Evolutionary conservation across 495 filamentous ascomycete species (phyloP), one percentile per base, ranked within the genome.

Genomic region (Amniculicola lignicola): DNA sequence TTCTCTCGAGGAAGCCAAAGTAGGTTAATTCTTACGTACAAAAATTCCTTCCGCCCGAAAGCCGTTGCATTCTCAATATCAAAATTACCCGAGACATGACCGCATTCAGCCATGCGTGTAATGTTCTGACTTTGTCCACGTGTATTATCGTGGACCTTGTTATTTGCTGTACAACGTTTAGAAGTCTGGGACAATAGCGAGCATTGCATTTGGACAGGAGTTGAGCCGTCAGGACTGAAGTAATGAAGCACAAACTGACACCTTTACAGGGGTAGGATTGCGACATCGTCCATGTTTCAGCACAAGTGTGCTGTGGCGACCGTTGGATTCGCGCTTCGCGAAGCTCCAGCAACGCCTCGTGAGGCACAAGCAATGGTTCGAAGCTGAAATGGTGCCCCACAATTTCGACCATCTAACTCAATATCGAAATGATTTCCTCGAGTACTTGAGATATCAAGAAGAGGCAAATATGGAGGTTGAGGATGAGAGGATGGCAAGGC

Each of bases 251-350:
- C 27, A 22, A 25, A 23, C 55, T 59, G 38, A 59, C 55, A 33
- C 31, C 42, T 43, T 52, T 29, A n/a, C 55, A 59, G 55, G 55
- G 47, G 55, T 15, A 3, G 21, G 33, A 59, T 51, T 41, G 40
- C 55, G 55, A 9, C 49, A 61, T 46, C 57, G 36, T n/a, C 19
- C 35, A 4, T 19, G 37, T 0, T 53, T 38, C 28, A 18, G 27
- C 40, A 16, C 50, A 19, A 37, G 25, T 16, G 33, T 51, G 21
- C 16, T 55, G 12, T 61, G 57, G 57, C 33, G 51, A 19, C 57
- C 57, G 23, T 46, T 61, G 29, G 51, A 61, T 35, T 54, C 51
- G 14, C 50, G 57, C 21, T 54, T 61, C 24, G 21, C 51, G 19
- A 43, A 50, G 16, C 28, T 61, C 10, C 35, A 61, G 21, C 16